Evolutionary conservation across 352 stramenopile genomes (phyloP).

Genomic region (Globisporangium ultimum): DNA sequence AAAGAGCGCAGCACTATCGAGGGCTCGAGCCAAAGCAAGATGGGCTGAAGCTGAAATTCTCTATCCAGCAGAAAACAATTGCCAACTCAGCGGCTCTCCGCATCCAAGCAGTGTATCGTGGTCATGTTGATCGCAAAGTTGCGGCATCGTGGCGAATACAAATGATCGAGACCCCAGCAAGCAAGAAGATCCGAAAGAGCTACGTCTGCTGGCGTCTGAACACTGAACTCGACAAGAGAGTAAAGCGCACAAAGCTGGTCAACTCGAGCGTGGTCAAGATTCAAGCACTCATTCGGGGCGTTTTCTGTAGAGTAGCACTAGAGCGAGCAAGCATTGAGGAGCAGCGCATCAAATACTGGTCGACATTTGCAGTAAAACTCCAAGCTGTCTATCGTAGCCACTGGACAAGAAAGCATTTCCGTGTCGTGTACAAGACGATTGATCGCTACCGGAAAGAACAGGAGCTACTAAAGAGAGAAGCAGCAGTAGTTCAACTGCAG

Average conservation of each 20-base stretch:
- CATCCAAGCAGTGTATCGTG: constrained; percentile 65
- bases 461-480: constrained; percentile 31
- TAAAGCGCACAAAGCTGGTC: constrained; percentile 25
- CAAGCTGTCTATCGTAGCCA: constrained; percentile 62
- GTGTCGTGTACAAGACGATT: constrained; percentile 60
- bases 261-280: constrained; percentile 43
- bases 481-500: constrained; percentile 46
- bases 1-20: constrained; percentile 42
- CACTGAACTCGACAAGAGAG: constrained; percentile 33
- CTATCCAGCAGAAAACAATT: constrained; percentile 71
- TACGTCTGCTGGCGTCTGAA: constrained; percentile 49
- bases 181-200: constrained; percentile 39
- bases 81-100: constrained; percentile 63
- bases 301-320: constrained; percentile 39
- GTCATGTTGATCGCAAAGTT: constrained; percentile 41
- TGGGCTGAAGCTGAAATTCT: constrained; percentile 62
- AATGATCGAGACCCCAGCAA: constrained; percentile 52
- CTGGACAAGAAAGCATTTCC: constrained; percentile 45
- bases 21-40: constrained; percentile 57
- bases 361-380: constrained; percentile 40
- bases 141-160: constrained; percentile 49
- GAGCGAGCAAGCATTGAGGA: constrained; percentile 25
- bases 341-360: constrained; percentile 31
- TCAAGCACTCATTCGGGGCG: constrained; percentile 51
- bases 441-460: constrained; percentile 54